Percentiles rank a stretch among this genome's conserved stretches.
phyloP scores from a whole-genome alignment of 208 protist genomes.

The Trypanosoma rangeli region DNA sequence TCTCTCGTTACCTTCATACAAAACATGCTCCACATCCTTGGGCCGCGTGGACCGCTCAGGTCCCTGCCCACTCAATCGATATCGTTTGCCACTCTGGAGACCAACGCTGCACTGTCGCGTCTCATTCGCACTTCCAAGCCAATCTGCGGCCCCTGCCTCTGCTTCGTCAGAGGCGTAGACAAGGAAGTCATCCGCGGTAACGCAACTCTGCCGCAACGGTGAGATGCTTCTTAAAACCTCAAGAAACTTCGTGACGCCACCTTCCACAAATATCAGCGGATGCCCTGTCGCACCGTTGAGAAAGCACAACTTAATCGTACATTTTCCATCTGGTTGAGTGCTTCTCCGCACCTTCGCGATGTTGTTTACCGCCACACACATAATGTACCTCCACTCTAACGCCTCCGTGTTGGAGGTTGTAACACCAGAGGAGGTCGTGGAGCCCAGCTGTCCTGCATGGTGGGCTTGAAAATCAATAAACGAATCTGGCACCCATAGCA shows the following conservation, averaged over 20 bases:
- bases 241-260: constrained; percentile 34
- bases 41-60: background rate
- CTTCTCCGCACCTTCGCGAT: constrained; percentile 24
- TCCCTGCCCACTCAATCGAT: background rate
- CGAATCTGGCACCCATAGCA: constrained; percentile 28
- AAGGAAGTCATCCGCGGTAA: constrained; percentile 30
- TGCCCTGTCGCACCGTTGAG: background rate
- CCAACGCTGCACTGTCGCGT: no score
- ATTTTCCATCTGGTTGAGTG: background rate
- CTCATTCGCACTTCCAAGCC: background rate
- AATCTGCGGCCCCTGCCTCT: background rate
- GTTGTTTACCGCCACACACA: constrained; percentile 14
- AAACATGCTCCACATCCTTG: background rate
- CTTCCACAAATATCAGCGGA: constrained; percentile 23
- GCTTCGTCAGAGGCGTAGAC: constrained; percentile 17
- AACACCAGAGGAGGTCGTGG: background rate
- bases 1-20: background rate
- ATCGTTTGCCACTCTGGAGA: background rate
- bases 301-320: constrained; percentile 17
- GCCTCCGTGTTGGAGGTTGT: background rate
- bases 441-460: background rate
- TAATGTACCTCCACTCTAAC: constrained; percentile 21
- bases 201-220: constrained; percentile 22
- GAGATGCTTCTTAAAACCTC: constrained; percentile 20
- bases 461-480: constrained; percentile 20